Percentiles rank a stretch among this genome's conserved stretches.
These are phyloP conservation scores for Crinitomyces ghanaensis DNA, from an alignment of 805 yeast species.

Conservation along the genomic window DNA sequence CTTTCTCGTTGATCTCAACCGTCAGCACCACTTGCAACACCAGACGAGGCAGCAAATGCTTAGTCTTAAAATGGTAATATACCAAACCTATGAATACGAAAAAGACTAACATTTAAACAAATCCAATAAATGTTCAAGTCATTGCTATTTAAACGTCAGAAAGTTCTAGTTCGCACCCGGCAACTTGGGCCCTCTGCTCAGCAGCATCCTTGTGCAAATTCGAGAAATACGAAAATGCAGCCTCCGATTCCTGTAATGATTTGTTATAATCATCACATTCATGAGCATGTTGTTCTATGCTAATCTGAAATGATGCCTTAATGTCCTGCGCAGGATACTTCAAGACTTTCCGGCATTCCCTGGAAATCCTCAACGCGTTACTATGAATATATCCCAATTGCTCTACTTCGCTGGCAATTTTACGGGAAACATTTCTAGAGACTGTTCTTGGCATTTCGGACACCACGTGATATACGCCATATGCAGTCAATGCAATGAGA, in stretches of 20 bases:
- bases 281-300: constrained; percentile 48
- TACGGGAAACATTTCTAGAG: constrained; percentile 69
- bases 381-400: constrained; percentile 65
- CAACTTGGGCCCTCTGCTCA: constrained; percentile 33
- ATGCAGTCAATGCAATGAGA: constrained; percentile 37
- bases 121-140: too few relatives aligned
- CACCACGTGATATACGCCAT: constrained; percentile 51
- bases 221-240: constrained; percentile 44
- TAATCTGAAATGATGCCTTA: constrained; percentile 51
- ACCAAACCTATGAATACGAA: neutral
- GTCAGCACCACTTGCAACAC: too few relatives aligned
- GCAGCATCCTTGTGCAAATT: constrained; percentile 35
- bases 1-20: too few relatives aligned
- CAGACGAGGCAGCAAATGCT: too few relatives aligned
- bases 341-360: constrained; percentile 73
- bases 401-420: constrained; percentile 50
- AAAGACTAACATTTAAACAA: constrained; percentile 3
- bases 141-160: too few relatives aligned
- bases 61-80: too few relatives aligned
- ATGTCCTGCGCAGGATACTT: constrained; percentile 77
- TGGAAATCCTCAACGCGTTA: constrained; percentile 67
- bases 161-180: constrained; percentile 24
- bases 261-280: constrained; percentile 46
- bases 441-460: constrained; percentile 82
- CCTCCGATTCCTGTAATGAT: constrained; percentile 43